Percentiles rank a stretch among this genome's conserved stretches.
Evolutionary conservation across 306 rosid genomes (phyloP).

Genomic region (Acacia crassicarpa): DNA sequence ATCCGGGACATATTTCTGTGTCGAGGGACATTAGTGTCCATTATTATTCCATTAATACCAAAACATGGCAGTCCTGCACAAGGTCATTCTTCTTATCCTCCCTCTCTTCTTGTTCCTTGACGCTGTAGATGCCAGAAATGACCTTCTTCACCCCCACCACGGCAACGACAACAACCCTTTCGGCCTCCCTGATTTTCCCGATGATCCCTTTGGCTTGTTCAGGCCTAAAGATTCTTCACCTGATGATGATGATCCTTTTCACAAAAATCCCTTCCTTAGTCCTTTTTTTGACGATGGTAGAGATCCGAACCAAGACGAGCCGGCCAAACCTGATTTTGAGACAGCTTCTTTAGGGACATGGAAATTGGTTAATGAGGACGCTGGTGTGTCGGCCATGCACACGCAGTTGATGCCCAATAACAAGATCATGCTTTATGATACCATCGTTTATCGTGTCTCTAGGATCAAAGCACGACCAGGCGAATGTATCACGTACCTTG

Average conservation of each 20-base stretch:
- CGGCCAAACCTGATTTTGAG: conserved; percentile 25
- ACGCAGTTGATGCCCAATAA: conserved; percentile 66
- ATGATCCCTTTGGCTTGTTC: neutral
- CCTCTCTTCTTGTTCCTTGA: conserved; percentile 36
- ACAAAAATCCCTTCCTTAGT: neutral
- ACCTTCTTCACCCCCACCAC: neutral
- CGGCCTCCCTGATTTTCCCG: neutral
- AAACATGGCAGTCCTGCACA: conserved; percentile 45
- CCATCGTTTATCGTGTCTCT: conserved; percentile 53
- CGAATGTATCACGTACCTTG: conserved; percentile 47
- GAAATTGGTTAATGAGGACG: conserved; percentile 37
- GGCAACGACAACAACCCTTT: neutral
- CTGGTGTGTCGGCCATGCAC: conserved; percentile 85
- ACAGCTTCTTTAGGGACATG: conserved; percentile 40
- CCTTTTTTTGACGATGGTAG: neutral
- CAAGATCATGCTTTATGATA: conserved; percentile 57
- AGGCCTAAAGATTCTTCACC: neutral
- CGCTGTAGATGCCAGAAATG: conserved; percentile 1
- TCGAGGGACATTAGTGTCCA: neutral
- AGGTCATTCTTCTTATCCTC: conserved; percentile 33
- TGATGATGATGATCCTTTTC: neutral
- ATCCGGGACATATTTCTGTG: neutral
- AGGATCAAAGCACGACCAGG: conserved; percentile 35
- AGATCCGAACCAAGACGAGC: neutral
- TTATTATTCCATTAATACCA: neutral